Base-by-base conservation (phyloP, 2,329 filamentous ascomycete genomes). In the Exophiala calicioides region DNA sequence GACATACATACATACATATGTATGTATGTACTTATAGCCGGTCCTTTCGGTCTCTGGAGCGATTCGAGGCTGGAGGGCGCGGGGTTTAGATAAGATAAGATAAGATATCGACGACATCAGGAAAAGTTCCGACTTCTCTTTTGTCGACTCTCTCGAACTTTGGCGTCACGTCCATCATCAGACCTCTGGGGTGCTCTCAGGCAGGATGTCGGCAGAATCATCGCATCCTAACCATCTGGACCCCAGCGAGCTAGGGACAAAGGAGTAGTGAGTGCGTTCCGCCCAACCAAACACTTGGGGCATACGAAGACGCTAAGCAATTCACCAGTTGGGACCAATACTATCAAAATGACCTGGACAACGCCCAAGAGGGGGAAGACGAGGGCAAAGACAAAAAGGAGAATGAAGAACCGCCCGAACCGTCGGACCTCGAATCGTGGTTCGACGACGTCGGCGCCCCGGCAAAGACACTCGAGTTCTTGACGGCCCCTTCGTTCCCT, bases 391-490 rank as follows among this genome's bases (percentile, higher is more conserved):
- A 76, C 1, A 77, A 73, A 57, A 86, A 93, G 67, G 74, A 89
- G 42, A 65, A 72, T 2, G 27, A 93, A 70, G 81, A 90, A 67
- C 70, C 79, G 43, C 67, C 79, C 53, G 82, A 94, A 69, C 81
- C 87, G 7, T 69, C 79, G 46, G 88, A 95, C 8, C 68, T 73
- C 73, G 85, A 85, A 50, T 83, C 93, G 60, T 98, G 93, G 93
- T 98, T 98, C 77, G 86, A 90, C 65, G 93, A 97, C 71, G 87
- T 89, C 23, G 82, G 86, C 62, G 93, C 93, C 52, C 88, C 95
- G 62, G 76, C 83, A 53, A 90, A 90, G 62, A 82, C 95, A 50
- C 69, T 95, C 18, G 67, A 73, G 7, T 90, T 85, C 65, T 78
- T 95, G 5, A 73, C 73, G 3, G 68, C 73, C 3, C 67, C 72